Base-by-base conservation (phyloP, 805 yeast species). In the Metschnikowia anglica region DNA sequence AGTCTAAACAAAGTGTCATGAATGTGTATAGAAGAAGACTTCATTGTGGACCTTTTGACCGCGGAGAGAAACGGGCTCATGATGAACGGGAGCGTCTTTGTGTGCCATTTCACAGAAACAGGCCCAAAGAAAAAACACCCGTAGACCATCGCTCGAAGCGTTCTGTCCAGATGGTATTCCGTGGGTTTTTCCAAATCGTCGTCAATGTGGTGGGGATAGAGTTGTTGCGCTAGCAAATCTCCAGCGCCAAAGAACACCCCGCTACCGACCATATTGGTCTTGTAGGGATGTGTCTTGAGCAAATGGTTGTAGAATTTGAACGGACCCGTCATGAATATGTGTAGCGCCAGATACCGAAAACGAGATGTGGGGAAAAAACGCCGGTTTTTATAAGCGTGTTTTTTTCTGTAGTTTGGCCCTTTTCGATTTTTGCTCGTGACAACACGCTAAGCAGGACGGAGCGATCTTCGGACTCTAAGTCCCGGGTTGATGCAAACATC, bases 181-280 rank as follows among this genome's bases (percentile, higher is more conserved):
- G 60, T 43, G 43, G 35, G 51, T 31, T 27, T 58, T 48, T 47
- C 50, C 26, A 41, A 24, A 15, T 53, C 59, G 31, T 48, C 60
- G 39, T 53, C 52, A 27, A 41, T 37, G 39, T 53, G 56, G 45
- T 61, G 65, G 5, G 73, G 74, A 42, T 69, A 64, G 16, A 65
- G 54, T 19, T 52, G 52, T 49, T 72, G 74, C 2, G 77, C 77
- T 36, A 71, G 52, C 24, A 56, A 59, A 47, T 73, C 77, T 4
- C 76, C 75, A 15, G 52, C 43, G 3, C 80, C 69, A 40, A 74
- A 63, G 11, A 70, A 56, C 32, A 66, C 25, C 19, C 84, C 83
- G 1, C 83, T 77, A 39, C 77, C 67, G 20, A 73, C 37, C 56
- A 79, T 74, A 56, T 80, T 81, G 38, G 83, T 77, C 29, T 69